phyloP scores from a whole-genome alignment of 1,284 basidiomycete species.

The Ceratobasidium sp. region DNA sequence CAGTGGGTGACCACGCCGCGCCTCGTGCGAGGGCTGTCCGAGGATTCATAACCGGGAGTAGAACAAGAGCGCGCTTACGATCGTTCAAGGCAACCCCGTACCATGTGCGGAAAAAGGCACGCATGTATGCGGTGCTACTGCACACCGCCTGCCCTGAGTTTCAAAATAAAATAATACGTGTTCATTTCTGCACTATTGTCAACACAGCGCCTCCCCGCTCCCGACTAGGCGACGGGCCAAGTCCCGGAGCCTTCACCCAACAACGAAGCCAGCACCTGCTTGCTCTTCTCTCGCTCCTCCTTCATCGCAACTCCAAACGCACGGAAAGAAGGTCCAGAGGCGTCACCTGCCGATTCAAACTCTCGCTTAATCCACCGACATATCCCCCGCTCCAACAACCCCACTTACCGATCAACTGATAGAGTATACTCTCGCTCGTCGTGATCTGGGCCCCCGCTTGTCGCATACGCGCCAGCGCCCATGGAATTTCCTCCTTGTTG shows the following conservation, averaged over 20 bases:
- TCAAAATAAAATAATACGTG: constrained; percentile 19
- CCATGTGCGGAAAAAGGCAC: background rate
- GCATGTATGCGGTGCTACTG: constrained; percentile 28
- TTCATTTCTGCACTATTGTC: background rate
- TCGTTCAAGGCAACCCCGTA: background rate
- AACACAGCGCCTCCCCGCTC: background rate
- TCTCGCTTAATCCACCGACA: constrained; percentile 40
- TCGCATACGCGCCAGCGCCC: constrained; percentile 73
- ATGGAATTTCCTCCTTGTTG: constrained; percentile 71
- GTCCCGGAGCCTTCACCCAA: constrained; percentile 36
- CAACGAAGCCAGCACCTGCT: constrained; percentile 54
- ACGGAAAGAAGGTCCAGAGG: constrained; percentile 76
- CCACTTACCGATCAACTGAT: constrained; percentile 73
- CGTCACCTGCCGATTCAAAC: constrained; percentile 62
- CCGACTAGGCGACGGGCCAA: constrained; percentile 29
- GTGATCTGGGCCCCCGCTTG: constrained; percentile 80
- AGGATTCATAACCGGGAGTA: constrained; percentile 9
- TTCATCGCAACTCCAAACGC: constrained; percentile 79
- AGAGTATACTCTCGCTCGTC: constrained; percentile 84
- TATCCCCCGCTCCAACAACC: constrained; percentile 18
- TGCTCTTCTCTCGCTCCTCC: constrained; percentile 75
- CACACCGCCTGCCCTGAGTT: constrained; percentile 6
- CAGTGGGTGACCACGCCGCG: constrained; percentile 15
- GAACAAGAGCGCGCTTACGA: background rate
- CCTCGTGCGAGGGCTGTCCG: constrained; percentile 20